These are phyloP conservation scores for Hanseniaspora vineae DNA, from an alignment of 805 yeast species.

Conservation along the genomic window DNA sequence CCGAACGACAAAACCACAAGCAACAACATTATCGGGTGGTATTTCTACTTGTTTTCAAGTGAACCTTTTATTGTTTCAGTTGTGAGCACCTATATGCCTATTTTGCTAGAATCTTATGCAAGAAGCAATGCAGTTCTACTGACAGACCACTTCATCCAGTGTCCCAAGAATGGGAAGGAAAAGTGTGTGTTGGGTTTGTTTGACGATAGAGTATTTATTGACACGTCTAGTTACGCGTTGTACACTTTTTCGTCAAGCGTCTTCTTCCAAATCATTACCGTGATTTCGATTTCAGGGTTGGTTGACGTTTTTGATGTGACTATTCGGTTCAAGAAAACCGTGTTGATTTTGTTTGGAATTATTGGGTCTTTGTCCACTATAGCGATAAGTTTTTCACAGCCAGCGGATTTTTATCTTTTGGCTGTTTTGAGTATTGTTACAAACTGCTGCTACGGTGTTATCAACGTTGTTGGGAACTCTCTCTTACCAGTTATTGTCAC, in stretches of 20 bases:
- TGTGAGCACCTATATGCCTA: constrained; percentile 66
- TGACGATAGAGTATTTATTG: constrained; percentile 38
- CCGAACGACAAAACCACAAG: constrained; percentile 20
- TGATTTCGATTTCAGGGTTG: constrained; percentile 65
- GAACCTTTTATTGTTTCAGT: constrained; percentile 75
- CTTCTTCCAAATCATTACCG: constrained; percentile 55
- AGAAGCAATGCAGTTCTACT: constrained; percentile 56
- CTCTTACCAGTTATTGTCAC: constrained; percentile 49
- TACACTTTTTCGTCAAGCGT: constrained; percentile 67
- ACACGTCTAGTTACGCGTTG: constrained; percentile 60
- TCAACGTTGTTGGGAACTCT: constrained; percentile 69
- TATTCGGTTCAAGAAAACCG: constrained; percentile 37
- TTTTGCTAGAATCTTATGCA: constrained; percentile 59
- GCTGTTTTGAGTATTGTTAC: constrained; percentile 46
- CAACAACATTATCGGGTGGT: constrained; percentile 46
- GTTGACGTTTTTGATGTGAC: constrained; percentile 34
- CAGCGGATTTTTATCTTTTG: constrained; percentile 20
- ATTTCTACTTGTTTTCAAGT: constrained; percentile 57
- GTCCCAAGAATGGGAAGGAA: constrained; percentile 21
- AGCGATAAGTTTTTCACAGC: constrained; percentile 24
- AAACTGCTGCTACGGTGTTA: constrained; percentile 63
- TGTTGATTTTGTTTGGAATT: constrained; percentile 44
- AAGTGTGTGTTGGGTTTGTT: constrained; percentile 35
- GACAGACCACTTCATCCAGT: constrained; percentile 45
- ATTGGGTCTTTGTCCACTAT: constrained; percentile 47